phyloP scores from a whole-genome alignment of 495 filamentous ascomycete genomes.

The Aspergillus avenaceus region DNA sequence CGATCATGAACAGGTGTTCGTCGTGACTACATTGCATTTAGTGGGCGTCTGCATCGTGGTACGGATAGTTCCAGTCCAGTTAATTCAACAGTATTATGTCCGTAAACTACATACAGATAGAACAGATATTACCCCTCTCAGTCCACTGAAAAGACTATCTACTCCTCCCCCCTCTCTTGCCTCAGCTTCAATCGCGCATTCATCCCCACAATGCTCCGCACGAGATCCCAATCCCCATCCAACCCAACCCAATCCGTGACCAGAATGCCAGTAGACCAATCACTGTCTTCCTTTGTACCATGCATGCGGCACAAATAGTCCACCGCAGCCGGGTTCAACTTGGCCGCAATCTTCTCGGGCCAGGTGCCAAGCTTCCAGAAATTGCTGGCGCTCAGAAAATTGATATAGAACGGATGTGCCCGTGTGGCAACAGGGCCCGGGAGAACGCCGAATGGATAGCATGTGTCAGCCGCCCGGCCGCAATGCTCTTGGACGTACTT shows the following conservation, averaged over 20 bases:
- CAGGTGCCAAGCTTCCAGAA: conserved; percentile 90
- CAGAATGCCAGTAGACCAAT: conserved; percentile 85
- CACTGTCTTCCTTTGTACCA: conserved; percentile 50
- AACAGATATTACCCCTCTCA: too few relatives aligned
- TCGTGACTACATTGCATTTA: not conserved
- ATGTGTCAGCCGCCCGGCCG: conserved; percentile 55
- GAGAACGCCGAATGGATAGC: conserved; percentile 40
- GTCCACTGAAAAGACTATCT: too few relatives aligned
- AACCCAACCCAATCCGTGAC: conserved; percentile 92
- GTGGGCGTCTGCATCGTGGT: too few relatives aligned
- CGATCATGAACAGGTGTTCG: too few relatives aligned
- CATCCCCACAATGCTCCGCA: conserved; percentile 85
- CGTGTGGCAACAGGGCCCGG: conserved; percentile 27
- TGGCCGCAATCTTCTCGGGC: conserved; percentile 90
- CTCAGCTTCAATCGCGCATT: conserved; percentile 69
- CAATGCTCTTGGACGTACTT: conserved; percentile 67
- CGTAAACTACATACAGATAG: too few relatives aligned
- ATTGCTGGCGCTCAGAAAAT: conserved; percentile 86
- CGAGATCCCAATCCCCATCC: conserved; percentile 89
- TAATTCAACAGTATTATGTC: too few relatives aligned
- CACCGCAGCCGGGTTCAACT: conserved; percentile 84
- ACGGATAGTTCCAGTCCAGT: too few relatives aligned
- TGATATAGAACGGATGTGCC: conserved; percentile 72
- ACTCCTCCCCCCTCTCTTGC: conserved; percentile 13
- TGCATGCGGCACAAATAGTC: conserved; percentile 74